Conservation (phyloP, 176 grass and related monocot species). For the Bolboschoenus planiculmis region DNA sequence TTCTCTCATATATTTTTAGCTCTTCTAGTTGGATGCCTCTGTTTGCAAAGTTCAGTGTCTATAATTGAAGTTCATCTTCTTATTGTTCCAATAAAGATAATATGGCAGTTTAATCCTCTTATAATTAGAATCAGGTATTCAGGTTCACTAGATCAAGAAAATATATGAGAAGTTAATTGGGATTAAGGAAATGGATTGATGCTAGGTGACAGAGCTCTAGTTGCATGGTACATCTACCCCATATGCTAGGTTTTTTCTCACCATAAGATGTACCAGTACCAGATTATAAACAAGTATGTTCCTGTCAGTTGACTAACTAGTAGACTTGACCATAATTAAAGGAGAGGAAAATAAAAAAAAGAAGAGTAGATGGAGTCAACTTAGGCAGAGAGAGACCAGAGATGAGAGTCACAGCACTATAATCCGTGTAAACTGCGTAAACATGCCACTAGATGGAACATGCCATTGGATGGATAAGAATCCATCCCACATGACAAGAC, state of each 20-base stretch:
- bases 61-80: neutral
- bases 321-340: neutral
- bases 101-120: neutral
- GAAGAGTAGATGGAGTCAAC: neutral
- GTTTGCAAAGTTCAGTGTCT: neutral
- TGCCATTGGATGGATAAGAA: slow-evolving; percentile 2
- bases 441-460: neutral
- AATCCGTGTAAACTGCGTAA: neutral
- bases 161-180: neutral
- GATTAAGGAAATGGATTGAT: neutral
- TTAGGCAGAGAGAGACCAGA: neutral
- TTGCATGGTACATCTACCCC: neutral
- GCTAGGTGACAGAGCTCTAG: neutral
- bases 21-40: neutral
- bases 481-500: neutral
- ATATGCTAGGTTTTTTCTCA: neutral
- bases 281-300: neutral
- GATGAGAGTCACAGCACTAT: neutral
- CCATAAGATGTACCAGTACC: neutral
- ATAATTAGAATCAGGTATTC: too few relatives aligned
- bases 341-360: neutral
- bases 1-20: neutral
- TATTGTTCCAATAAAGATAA: too few relatives aligned
- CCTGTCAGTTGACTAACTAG: neutral
- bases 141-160: neutral